These are phyloP conservation scores for Cucumis variabilis DNA, from an alignment of 331 rosid genomes.

Conservation along the genomic window DNA sequence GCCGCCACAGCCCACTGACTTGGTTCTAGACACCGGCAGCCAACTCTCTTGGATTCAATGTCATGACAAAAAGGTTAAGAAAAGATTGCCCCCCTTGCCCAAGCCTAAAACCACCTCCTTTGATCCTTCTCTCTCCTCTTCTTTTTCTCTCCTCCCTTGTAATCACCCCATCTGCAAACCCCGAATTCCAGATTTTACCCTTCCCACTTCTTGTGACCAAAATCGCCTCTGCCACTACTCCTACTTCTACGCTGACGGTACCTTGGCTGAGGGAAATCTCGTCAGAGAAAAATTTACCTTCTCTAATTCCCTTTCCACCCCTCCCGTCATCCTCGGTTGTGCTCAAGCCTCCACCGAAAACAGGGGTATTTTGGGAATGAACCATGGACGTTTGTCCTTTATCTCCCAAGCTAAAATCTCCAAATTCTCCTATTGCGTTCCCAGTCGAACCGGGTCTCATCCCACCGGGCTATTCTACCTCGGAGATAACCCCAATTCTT, in stretches of 20 bases:
- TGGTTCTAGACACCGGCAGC: conserved; percentile 96
- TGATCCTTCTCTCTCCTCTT: conserved; percentile 83
- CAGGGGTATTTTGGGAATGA: conserved; percentile 95
- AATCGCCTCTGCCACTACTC: conserved; percentile 94
- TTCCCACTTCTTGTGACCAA: conserved; percentile 90
- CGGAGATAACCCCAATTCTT: conserved; percentile 74
- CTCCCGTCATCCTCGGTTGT: conserved; percentile 84
- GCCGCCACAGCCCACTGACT: conserved; percentile 82
- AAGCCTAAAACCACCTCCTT: conserved; percentile 50
- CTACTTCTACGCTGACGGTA: conserved; percentile 92
- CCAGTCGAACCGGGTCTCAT: conserved; percentile 37
- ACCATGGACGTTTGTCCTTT: conserved; percentile 68
- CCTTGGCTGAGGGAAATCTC: conserved; percentile 92
- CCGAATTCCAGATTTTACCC: conserved; percentile 82
- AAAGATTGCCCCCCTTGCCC: conserved; percentile 30
- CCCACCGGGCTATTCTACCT: conserved; percentile 72
- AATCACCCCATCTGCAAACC: conserved; percentile 85
- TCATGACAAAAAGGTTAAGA: conserved; percentile 20
- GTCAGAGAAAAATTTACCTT: conserved; percentile 68
- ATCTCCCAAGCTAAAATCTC: conserved; percentile 73
- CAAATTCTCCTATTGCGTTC: conserved; percentile 87
- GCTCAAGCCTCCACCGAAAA: conserved; percentile 57
- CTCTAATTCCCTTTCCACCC: conserved; percentile 63
- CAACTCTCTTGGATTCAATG: conserved; percentile 98
- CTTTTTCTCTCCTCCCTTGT: conserved; percentile 79